Conservation (phyloP, 2,329 filamentous ascomycete genomes). For the Cyphellophora europaea region DNA sequence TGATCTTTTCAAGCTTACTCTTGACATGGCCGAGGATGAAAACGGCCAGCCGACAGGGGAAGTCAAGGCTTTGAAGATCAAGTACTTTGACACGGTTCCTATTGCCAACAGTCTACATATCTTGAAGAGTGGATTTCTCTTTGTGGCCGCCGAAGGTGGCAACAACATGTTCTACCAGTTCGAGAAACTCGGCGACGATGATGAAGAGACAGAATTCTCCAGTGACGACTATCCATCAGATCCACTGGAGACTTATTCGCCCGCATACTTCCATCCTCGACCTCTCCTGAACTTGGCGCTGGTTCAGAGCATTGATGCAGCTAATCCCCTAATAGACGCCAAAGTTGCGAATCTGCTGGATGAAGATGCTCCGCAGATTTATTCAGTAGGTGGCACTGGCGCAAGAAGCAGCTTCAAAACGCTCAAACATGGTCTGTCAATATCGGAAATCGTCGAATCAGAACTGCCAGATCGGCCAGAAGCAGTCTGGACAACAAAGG, state of each 20-base stretch:
- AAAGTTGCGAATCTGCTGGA: conserved; percentile 84
- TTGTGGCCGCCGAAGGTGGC: conserved; percentile 82
- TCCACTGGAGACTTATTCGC: conserved; percentile 59
- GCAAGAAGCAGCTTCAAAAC: conserved; percentile 85
- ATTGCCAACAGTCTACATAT: conserved; percentile 82
- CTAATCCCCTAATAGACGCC: conserved; percentile 86
- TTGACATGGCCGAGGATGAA: conserved; percentile 80
- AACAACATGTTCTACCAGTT: conserved; percentile 96
- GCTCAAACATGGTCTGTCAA: conserved; percentile 84
- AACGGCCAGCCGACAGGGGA: conserved; percentile 70
- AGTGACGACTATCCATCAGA: conserved; percentile 78
- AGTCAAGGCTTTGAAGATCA: conserved; percentile 77
- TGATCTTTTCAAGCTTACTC: conserved; percentile 93
- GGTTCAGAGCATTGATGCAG: conserved; percentile 74
- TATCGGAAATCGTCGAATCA: conserved; percentile 92
- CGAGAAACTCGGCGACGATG: conserved; percentile 91
- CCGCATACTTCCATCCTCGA: conserved; percentile 78
- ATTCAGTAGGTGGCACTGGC: conserved; percentile 80
- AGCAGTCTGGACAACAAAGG: conserved; percentile 90
- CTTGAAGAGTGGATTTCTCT: conserved; percentile 90
- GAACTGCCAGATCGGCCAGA: conserved; percentile 81
- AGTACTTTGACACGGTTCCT: conserved; percentile 96
- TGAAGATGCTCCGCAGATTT: conserved; percentile 84
- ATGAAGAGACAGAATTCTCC: conserved; percentile 75
- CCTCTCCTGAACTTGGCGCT: conserved; percentile 71